Conservation (phyloP, 2,329 filamentous ascomycete species). For the Fusarium sp. region DNA sequence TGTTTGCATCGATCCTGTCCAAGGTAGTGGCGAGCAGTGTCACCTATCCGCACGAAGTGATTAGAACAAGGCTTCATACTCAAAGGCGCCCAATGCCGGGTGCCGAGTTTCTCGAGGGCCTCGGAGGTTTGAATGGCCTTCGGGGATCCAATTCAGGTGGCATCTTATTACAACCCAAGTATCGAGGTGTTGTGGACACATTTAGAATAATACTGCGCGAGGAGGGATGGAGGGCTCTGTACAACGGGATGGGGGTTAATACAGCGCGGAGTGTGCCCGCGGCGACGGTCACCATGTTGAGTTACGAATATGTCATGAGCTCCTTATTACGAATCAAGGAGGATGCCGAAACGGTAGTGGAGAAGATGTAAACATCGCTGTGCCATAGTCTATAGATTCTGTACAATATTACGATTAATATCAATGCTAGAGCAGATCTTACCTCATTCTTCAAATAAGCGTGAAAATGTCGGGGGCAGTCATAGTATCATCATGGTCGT, state of each 20-base stretch:
- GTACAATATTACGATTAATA: neutral
- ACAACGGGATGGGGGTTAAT: slow-evolving; percentile 96
- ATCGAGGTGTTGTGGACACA: slow-evolving; percentile 84
- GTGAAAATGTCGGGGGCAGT: slow-evolving; percentile 9
- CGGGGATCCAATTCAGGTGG: slow-evolving; percentile 33
- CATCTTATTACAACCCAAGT: slow-evolving; percentile 63
- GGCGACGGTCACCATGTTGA: slow-evolving; percentile 96
- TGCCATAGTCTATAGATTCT: neutral
- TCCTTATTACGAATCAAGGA: slow-evolving; percentile 20
- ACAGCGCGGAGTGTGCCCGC: slow-evolving; percentile 95
- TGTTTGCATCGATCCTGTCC: slow-evolving; percentile 89
- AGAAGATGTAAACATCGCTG: neutral
- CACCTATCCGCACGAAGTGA: slow-evolving; percentile 97
- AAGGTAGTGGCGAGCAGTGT: slow-evolving; percentile 94
- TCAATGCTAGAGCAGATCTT: no score
- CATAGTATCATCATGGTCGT: neutral
- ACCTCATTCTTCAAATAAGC: slow-evolving; percentile 7
- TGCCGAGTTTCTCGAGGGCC: slow-evolving; percentile 64
- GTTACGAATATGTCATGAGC: slow-evolving; percentile 84
- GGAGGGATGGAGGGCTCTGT: slow-evolving; percentile 96
- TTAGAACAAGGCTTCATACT: slow-evolving; percentile 92
- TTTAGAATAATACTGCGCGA: slow-evolving; percentile 87
- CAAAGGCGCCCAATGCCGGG: slow-evolving; percentile 80
- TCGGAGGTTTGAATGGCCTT: slow-evolving; percentile 57
- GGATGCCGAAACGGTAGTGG: neutral